These are phyloP conservation scores for Yamadazyma oceani DNA, from an alignment of 1,139 yeast species.

Conservation along the genomic window DNA sequence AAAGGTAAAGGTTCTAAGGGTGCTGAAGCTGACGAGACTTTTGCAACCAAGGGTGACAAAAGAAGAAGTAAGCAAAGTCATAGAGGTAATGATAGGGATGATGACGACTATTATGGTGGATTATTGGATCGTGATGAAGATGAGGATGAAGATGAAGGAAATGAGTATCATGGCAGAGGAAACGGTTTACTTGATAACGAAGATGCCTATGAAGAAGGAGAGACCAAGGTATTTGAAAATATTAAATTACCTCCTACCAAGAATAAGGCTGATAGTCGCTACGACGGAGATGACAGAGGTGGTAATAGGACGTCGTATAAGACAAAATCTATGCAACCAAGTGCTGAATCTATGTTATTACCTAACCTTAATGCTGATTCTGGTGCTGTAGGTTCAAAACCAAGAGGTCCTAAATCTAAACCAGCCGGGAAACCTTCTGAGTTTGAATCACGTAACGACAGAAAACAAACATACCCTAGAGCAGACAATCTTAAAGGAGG, in stretches of 20 bases:
- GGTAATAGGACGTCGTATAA: conserved; percentile 10
- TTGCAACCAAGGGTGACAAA: conserved; percentile 33
- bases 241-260: conserved; percentile 43
- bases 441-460: conserved; percentile 2
- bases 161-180: conserved; percentile 20
- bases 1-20: conserved; percentile 10
- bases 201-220: conserved; percentile 19
- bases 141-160: conserved; percentile 20
- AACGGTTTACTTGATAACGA: conserved; percentile 41
- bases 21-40: conserved; percentile 32
- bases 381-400: conserved; percentile 7
- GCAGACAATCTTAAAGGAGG: conserved; percentile 7
- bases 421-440: conserved; percentile 13
- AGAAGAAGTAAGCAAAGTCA: conserved; percentile 16
- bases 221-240: conserved; percentile 39
- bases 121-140: conserved; percentile 18
- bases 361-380: conserved; percentile 22
- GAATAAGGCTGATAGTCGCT: conserved; percentile 4
- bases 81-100: conserved; percentile 10
- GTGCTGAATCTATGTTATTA: conserved; percentile 40
- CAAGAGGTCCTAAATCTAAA: conserved; percentile 28
- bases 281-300: conserved; percentile 6
- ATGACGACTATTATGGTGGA: conserved; percentile 21
- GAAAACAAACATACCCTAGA: conserved; percentile 8
- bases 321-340: conserved; percentile 32